A percentile compares a stretch with the other conserved stretches of the same genome.
Evolutionary conservation across 2,329 filamentous ascomycete species (phyloP).

Genomic region (Ceratocystis variospora): DNA sequence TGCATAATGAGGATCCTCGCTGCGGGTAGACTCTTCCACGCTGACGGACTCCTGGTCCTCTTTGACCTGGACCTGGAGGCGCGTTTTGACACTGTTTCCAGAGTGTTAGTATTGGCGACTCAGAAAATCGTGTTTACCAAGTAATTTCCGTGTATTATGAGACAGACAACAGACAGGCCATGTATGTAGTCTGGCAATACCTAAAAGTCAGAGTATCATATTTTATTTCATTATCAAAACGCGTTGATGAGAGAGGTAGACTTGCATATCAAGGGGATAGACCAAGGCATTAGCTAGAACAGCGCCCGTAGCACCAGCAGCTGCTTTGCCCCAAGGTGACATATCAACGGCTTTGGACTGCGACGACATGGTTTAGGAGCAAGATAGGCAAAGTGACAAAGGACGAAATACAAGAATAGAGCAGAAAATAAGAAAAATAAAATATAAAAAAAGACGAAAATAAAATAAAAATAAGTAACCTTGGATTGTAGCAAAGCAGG

Average conservation of each 20-base stretch:
- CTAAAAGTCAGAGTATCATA: not conserved
- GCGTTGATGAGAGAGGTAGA: conserved; percentile 20
- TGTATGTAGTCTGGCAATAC: not conserved
- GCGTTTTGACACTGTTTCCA: conserved; percentile 69
- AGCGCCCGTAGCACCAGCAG: conserved; percentile 83
- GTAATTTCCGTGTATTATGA: not conserved
- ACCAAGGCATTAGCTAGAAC: conserved; percentile 90
- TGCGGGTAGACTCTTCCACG: conserved; percentile 31
- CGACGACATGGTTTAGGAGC: conserved; percentile 31
- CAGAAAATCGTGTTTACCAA: not conserved
- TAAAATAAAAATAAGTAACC: too few species aligned
- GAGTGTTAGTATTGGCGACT: not conserved
- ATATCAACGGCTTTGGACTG: conserved; percentile 55
- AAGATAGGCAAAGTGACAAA: not conserved
- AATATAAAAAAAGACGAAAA: not conserved
- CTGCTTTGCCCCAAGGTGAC: conserved; percentile 83
- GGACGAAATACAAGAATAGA: too few species aligned
- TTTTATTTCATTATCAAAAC: not conserved
- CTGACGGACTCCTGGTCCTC: conserved; percentile 26
- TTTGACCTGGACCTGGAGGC: conserved; percentile 76
- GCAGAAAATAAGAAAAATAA: too few species aligned
- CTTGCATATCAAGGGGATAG: conserved; percentile 93
- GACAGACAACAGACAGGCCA: not conserved
- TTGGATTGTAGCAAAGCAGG: not conserved
- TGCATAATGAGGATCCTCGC: conserved; percentile 58